These are phyloP conservation scores for Coemansia sp. DNA, from an alignment of 192 early-diverging fungal genomes.

Conservation along the genomic window DNA sequence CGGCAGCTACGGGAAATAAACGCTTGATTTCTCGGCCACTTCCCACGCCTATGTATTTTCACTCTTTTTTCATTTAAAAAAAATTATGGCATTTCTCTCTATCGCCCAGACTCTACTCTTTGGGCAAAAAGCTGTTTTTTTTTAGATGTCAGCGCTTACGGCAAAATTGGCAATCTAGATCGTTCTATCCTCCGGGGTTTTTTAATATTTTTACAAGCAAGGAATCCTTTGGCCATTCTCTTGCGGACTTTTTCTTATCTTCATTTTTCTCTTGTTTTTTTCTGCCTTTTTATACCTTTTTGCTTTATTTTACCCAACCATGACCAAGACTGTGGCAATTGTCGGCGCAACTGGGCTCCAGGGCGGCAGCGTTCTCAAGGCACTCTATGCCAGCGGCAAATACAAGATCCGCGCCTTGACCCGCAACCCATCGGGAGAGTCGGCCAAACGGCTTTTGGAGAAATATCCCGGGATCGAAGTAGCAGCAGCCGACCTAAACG, in stretches of 20 bases:
- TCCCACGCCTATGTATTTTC: no score
- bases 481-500: constrained; percentile 23
- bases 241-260: neutral
- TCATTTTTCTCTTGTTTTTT: neutral
- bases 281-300: neutral
- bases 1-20: no score
- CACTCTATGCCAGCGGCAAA: constrained; percentile 18
- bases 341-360: constrained; percentile 43
- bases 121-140: no score
- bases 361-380: constrained; percentile 40
- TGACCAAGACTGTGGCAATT: constrained; percentile 30
- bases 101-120: no score
- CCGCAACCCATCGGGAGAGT: constrained; percentile 16
- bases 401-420: constrained; percentile 38
- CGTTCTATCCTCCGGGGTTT: no score
- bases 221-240: neutral
- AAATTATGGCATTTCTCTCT: no score
- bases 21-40: no score
- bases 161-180: no score
- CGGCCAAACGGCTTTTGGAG: constrained; percentile 10
- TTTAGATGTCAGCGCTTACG: no score
- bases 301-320: neutral
- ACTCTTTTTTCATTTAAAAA: no score
- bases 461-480: constrained; percentile 33
- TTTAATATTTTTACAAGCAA: neutral